Percentiles rank a stretch among this genome's conserved stretches.
These are phyloP conservation scores for Aspergillus spinulosporus DNA, from an alignment of 2,329 filamentous ascomycete genomes.

Conservation along the genomic window DNA sequence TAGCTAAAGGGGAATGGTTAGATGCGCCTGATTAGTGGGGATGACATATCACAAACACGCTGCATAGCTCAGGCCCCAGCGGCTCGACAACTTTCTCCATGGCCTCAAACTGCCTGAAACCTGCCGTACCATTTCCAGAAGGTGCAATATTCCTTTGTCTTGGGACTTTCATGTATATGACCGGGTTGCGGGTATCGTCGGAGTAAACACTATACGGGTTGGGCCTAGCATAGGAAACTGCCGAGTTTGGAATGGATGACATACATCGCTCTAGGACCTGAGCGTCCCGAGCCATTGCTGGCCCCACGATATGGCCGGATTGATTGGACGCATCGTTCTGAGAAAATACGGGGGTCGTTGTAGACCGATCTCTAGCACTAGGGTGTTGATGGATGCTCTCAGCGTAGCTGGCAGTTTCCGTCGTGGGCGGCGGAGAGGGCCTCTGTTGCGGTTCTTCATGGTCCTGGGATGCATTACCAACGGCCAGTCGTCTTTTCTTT, in stretches of 20 bases:
- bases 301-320: slow-evolving; percentile 8
- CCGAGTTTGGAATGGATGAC: slow-evolving; percentile 4
- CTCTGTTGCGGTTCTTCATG: neutral
- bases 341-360: neutral
- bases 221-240: slow-evolving; percentile 9
- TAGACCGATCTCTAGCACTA: neutral
- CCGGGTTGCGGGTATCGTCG: slow-evolving; percentile 10
- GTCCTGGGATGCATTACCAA: neutral
- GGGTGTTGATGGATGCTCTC: too few relatives aligned
- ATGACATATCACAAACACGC: neutral
- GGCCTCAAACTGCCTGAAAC: slow-evolving; percentile 8
- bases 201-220: slow-evolving; percentile 14
- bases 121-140: slow-evolving; percentile 9
- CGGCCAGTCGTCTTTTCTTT: slow-evolving; percentile 2
- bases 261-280: slow-evolving; percentile 10
- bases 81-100: slow-evolving; percentile 14
- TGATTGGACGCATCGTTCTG: slow-evolving; percentile 5
- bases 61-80: slow-evolving; percentile 6
- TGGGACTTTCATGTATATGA: slow-evolving; percentile 11
- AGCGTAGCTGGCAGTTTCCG: too few relatives aligned
- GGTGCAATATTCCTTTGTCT: slow-evolving; percentile 5
- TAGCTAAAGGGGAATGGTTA: neutral
- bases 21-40: neutral
- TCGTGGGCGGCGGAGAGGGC: neutral
- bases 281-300: slow-evolving; percentile 11